Evolutionary conservation across 805 yeast genomes (phyloP).

Genomic region (Barnettozyma siamensis): DNA sequence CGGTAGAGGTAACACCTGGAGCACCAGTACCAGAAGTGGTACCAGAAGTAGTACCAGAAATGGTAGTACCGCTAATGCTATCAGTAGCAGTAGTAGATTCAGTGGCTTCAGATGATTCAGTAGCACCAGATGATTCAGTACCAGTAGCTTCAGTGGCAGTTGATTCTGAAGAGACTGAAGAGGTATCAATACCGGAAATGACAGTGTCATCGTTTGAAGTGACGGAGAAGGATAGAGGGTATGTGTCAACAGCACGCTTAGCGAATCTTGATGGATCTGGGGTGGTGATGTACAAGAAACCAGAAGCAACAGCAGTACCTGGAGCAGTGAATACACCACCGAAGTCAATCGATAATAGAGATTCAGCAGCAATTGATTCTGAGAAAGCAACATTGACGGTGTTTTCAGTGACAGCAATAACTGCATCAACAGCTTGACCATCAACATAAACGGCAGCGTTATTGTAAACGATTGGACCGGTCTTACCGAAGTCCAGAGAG

Average conservation of each 20-base stretch:
- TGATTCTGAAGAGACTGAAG: background rate
- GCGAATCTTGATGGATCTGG: background rate
- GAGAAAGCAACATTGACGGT: slow-evolving; percentile 4
- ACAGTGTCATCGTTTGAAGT: background rate
- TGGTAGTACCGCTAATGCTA: background rate
- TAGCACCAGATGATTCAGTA: background rate
- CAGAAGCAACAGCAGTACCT: background rate
- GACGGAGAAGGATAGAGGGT: background rate
- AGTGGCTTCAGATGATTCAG: background rate
- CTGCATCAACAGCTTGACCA: slow-evolving; percentile 5
- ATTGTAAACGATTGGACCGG: slow-evolving; percentile 9
- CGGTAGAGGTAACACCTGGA: background rate
- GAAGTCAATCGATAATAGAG: background rate
- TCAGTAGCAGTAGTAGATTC: background rate
- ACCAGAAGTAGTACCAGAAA: background rate
- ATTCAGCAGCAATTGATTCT: background rate
- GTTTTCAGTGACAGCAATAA: slow-evolving; percentile 2
- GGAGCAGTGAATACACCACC: background rate
- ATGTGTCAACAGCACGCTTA: background rate
- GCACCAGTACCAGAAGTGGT: background rate
- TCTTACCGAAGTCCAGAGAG: background rate
- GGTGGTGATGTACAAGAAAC: background rate
- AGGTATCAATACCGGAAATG: background rate
- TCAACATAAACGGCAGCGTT: slow-evolving; percentile 7
- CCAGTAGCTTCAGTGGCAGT: background rate